phyloP scores from a whole-genome alignment of 2,329 filamentous ascomycete genomes.

The Leptographium procerum region DNA sequence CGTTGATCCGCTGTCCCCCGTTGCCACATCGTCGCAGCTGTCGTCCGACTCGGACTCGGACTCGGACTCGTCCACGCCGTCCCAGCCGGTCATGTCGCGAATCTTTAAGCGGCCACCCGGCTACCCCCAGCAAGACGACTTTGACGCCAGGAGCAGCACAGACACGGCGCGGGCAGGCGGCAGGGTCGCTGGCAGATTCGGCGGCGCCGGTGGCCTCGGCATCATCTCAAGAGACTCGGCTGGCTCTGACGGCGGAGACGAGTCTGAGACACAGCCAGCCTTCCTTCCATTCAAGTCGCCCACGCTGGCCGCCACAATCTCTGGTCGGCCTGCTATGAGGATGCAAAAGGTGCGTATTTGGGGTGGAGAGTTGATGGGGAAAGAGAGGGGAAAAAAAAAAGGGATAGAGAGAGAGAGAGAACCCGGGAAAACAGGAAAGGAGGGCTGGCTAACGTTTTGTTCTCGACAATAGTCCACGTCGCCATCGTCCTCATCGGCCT shows the following conservation, averaged over 20 bases:
- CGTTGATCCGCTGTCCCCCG: constrained; percentile 30
- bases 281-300: constrained; percentile 35
- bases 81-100: constrained; percentile 43
- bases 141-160: not conserved
- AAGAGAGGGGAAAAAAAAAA: not conserved
- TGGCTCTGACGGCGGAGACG: constrained; percentile 33
- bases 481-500: constrained; percentile 6
- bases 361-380: not conserved
- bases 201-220: not conserved
- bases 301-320: constrained; percentile 7
- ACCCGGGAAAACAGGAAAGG: not conserved
- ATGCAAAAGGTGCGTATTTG: not conserved
- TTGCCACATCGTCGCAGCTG: constrained; percentile 24
- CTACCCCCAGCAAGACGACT: constrained; percentile 17
- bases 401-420: not conserved
- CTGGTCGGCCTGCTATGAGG: not conserved
- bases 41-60: constrained; percentile 9
- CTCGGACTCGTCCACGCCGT: constrained; percentile 21
- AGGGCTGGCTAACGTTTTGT: no score
- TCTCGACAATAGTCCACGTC: not conserved
- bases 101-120: constrained; percentile 49
- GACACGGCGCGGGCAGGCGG: constrained; percentile 17
- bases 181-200: not conserved
- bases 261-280: constrained; percentile 43
- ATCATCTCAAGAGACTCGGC: not conserved